phyloP scores from a whole-genome alignment of 805 yeast genomes.

The Lipomyces sp. region DNA sequence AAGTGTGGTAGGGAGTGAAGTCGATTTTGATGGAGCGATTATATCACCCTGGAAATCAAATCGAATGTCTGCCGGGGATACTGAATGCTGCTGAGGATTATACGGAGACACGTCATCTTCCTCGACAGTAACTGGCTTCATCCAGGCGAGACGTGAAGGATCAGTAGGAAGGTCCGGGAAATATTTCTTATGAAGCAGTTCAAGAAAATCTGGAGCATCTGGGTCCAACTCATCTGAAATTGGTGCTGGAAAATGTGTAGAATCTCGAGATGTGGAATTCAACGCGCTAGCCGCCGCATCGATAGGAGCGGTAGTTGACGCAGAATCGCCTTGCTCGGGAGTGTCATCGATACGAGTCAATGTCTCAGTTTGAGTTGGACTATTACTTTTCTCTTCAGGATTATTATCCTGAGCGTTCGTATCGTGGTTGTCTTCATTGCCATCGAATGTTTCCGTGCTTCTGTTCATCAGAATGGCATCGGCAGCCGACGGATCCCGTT shows the following conservation, averaged over 20 bases:
- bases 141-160: slow-evolving; percentile 85
- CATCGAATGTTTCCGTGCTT: background rate
- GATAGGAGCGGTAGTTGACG: background rate
- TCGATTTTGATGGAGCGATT: slow-evolving; percentile 60
- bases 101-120: slow-evolving; percentile 46
- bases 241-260: slow-evolving; percentile 30
- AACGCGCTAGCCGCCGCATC: background rate
- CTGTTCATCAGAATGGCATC: slow-evolving; percentile 17
- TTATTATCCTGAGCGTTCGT: background rate
- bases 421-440: background rate
- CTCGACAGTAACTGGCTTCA: slow-evolving; percentile 63
- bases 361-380: background rate
- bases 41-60: slow-evolving; percentile 88
- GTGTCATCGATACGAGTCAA: background rate
- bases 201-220: slow-evolving; percentile 77
- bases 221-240: slow-evolving; percentile 54
- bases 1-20: slow-evolving; percentile 55
- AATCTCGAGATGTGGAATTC: background rate
- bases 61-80: slow-evolving; percentile 64
- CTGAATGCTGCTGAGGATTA: slow-evolving; percentile 50
- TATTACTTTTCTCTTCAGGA: background rate
- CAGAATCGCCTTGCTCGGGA: background rate
- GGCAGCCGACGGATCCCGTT: slow-evolving; percentile 24
- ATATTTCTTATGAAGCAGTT: slow-evolving; percentile 78
- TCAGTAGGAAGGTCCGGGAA: slow-evolving; percentile 91